Evolutionary conservation across 345 rosid genomes (phyloP), one percentile per base, ranked within the genome.

Genomic region (Conringia planisiliqua): DNA sequence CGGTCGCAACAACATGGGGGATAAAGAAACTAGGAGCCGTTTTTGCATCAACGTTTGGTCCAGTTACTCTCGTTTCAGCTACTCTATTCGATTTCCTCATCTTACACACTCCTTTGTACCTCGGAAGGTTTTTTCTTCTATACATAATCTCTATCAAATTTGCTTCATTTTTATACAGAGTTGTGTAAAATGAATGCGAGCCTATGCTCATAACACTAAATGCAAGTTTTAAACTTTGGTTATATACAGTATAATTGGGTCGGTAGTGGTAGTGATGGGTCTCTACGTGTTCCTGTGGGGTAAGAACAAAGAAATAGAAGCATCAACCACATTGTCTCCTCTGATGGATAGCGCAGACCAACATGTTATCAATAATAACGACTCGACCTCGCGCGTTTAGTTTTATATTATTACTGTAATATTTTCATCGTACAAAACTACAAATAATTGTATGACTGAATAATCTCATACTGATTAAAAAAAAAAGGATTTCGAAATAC

Each of bases 241-340:
- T 47, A 13, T 47, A 13, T 2, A 29, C 90, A 93, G 97, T 73
- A 68, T 89, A 44, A 0, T 83, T 33, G 98, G 98, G 62, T 93
- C 96, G 7, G 38, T 87, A 20, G 55, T 86, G 12, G 83, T 87
- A 59, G 74, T 85, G 11, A 69, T 68, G 56, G 97, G 97, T 43
- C 77, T 93, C 36, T 89, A 93, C 73, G 68, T 81, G 75, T 87
- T 90, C 33, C 79, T 89, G 18, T 93, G 93, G 98, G 98, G 97
- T n/a, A 90, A 87, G 82, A 82, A 71, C 66, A 72, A 71, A 4
- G 96, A 88, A 39, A 33, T n/a, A 17, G 38, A 72, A 35, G 11
- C 46, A 38, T 36, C 54, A 55, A 20, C 56, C 7, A 56, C 20
- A 12, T 2, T 46, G 43, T 14, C 80, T 55, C 51, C 66, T 54